A percentile compares a stretch with the other conserved stretches of the same genome.
These are phyloP conservation scores for Alternaria ethzedia DNA, from an alignment of 2,329 filamentous ascomycete species.

Conservation along the genomic window DNA sequence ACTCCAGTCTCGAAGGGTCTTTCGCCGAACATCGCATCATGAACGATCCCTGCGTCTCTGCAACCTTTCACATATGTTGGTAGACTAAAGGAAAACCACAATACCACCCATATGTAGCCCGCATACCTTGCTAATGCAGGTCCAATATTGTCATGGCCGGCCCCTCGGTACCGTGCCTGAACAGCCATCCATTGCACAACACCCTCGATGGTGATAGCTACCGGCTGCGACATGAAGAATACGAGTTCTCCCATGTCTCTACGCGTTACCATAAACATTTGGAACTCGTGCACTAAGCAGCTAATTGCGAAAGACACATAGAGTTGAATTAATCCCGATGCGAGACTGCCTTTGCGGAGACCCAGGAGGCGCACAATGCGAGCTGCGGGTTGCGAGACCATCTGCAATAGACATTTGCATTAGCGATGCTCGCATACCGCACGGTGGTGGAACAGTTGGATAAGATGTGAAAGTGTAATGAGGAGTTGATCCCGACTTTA, in stretches of 20 bases:
- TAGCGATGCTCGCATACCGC: background rate
- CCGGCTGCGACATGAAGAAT: constrained; percentile 7
- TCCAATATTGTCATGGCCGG: background rate
- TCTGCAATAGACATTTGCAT: background rate
- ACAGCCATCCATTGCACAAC: background rate
- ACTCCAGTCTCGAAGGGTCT: background rate
- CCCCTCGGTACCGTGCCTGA: background rate
- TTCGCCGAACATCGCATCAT: background rate
- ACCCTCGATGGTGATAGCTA: background rate
- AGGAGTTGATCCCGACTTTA: background rate
- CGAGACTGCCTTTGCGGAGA: background rate
- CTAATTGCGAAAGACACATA: constrained; percentile 5
- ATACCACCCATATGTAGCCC: background rate
- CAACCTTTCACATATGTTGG: background rate
- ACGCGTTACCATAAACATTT: constrained; percentile 10
- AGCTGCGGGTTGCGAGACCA: constrained; percentile 5
- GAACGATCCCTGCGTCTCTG: background rate
- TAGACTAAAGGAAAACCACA: background rate
- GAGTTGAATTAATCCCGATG: background rate
- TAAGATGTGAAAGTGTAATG: background rate
- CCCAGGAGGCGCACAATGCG: background rate
- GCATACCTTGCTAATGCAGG: background rate
- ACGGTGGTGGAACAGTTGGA: background rate
- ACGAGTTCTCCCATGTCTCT: constrained; percentile 8
- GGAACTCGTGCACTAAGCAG: constrained; percentile 3